Conservation (phyloP, 2,329 filamentous ascomycete genomes). For the Colletotrichum lini region DNA sequence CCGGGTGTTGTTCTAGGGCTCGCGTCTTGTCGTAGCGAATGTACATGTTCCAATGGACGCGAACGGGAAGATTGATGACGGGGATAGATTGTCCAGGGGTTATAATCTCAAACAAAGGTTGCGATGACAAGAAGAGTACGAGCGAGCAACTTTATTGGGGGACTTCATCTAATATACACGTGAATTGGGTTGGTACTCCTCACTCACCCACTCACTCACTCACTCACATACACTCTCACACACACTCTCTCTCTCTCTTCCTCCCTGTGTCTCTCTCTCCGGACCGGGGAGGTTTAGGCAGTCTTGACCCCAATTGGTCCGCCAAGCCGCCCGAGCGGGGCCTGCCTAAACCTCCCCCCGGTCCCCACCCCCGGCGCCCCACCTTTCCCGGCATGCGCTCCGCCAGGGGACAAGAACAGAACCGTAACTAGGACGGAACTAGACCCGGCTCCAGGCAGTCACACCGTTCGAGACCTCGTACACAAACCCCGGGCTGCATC, state of each 20-base stretch:
- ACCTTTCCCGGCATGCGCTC: background rate
- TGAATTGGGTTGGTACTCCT: too few relatives aligned
- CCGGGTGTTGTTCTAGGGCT: background rate
- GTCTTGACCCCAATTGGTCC: background rate
- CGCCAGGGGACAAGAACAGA: background rate
- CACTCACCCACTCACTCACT: too few relatives aligned
- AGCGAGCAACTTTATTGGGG: background rate
- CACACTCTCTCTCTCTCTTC: too few relatives aligned
- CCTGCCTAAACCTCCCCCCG: conserved; percentile 18
- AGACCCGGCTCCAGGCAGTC: background rate
- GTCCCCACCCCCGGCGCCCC: background rate
- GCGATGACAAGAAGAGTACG: background rate
- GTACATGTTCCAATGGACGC: background rate
- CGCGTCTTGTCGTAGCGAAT: background rate
- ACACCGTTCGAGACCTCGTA: background rate
- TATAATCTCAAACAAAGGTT: background rate
- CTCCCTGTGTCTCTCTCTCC: too few relatives aligned
- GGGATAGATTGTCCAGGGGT: background rate
- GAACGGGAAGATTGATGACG: background rate
- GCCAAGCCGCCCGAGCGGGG: background rate
- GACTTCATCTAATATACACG: background rate
- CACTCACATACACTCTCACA: background rate
- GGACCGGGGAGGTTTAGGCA: background rate
- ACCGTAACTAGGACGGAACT: background rate
- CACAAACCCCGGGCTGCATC: background rate